These are phyloP conservation scores for Naegleria fowleri DNA, from an alignment of 208 protist species.

Conservation along the genomic window DNA sequence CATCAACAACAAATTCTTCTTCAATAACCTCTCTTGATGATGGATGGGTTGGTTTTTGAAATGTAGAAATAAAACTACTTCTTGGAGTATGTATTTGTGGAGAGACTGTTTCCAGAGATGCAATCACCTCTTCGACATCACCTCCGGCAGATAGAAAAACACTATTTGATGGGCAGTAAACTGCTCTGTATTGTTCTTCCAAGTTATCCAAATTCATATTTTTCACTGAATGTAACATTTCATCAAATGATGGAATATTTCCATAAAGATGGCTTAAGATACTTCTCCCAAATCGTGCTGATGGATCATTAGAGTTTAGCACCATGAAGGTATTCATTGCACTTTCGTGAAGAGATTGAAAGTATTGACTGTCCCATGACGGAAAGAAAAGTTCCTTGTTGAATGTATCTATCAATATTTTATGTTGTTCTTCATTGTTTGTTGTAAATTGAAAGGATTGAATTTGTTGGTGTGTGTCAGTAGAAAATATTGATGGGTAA, in stretches of 20 bases:
- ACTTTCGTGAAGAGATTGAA: background rate
- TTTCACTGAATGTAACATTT: background rate
- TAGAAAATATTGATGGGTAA: background rate
- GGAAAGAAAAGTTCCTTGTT: background rate
- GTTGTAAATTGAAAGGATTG: background rate
- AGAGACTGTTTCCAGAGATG: background rate
- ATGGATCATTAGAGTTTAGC: background rate
- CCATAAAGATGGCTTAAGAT: background rate
- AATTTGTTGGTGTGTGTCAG: background rate
- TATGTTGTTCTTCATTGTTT: background rate
- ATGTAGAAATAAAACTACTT: background rate
- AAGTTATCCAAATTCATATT: background rate
- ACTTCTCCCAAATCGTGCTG: background rate
- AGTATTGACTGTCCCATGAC: background rate
- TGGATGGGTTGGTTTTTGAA: background rate
- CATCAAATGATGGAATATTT: background rate
- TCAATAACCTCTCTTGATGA: background rate
- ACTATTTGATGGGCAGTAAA: background rate
- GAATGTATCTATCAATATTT: background rate
- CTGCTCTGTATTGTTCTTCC: background rate
- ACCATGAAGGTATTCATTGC: background rate
- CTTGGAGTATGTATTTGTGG: background rate
- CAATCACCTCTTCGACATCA: background rate
- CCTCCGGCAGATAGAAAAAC: background rate
- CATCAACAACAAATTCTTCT: background rate